Evolutionary conservation across 176 grass and related monocot species (phyloP), one percentile per base, ranked within the genome.

Genomic region (Rhynchospora pubera): DNA sequence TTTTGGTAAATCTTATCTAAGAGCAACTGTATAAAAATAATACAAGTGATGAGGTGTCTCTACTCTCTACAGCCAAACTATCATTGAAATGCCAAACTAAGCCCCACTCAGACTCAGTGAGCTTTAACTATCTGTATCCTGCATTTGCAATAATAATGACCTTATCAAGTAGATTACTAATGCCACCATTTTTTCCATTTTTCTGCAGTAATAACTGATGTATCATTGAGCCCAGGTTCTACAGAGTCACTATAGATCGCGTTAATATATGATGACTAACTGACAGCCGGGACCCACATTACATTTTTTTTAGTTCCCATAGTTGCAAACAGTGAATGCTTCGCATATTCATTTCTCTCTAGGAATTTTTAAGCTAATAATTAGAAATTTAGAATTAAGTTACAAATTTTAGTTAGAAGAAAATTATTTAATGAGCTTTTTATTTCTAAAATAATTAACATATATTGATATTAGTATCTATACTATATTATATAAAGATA

Each of bases 1-100:
- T 74, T 74, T 74, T 74, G 46, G 19, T 74, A 74, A 74, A 21
- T 71, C n/a, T 5, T 12, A 74, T 74, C 70, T 52, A 26, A 74
- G 70, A 28, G 70, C 46, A 52, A 26, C 28, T 2, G 34, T 39
- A 74, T 73, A 73, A 15, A 58, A 58, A 58, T 19, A 19, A 57
- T 57, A 57, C 55, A 15, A 15, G 53, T 21, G 68, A 46, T 3
- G 45, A 5, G 0, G 2, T 42, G 16, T 66, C 23, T 66, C n/a
- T n/a, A n/a, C n/a, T n/a, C n/a, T n/a, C 19, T 23, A 15, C 1
- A 65, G 48, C 43, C 79, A 82, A 82, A n/a, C 66, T 67, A 82
- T 82, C 60, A 82, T 51, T 65, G 42, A 62, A 63, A 18, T 48
- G 42, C 57, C 15, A 47, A 63, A 63, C 56, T 0, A 59, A 23